Conservation (phyloP, 768 basidiomycete species). For the Lactifluus subvellereus region DNA sequence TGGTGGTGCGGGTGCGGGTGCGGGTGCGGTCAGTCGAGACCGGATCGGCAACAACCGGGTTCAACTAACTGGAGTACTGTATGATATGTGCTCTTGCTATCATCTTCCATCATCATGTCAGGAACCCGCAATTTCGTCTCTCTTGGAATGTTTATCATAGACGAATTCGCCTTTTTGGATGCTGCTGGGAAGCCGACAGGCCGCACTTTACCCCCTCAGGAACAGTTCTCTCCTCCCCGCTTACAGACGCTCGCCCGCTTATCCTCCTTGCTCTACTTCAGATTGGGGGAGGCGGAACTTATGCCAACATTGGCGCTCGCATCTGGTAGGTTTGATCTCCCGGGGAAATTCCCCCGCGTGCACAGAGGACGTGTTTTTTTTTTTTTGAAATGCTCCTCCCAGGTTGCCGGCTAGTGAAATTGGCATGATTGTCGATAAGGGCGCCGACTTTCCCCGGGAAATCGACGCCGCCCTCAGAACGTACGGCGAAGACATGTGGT, state of each 20-base stretch:
- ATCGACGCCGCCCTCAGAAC: constrained; percentile 50
- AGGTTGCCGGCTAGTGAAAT: constrained; percentile 62
- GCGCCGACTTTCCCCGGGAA: constrained; percentile 62
- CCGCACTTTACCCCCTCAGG: constrained; percentile 35
- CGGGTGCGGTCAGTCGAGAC: neutral
- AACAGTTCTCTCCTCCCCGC: constrained; percentile 39
- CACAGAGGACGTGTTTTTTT: neutral
- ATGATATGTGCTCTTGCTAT: no score
- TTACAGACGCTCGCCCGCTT: neutral
- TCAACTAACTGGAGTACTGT: no score
- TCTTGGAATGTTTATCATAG: constrained; percentile 90
- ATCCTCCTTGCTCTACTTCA: constrained; percentile 29
- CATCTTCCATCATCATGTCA: constrained; percentile 4
- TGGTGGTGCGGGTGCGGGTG: neutral
- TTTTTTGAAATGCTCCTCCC: neutral
- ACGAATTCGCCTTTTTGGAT: constrained; percentile 64
- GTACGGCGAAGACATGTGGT: constrained; percentile 75
- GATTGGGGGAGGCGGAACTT: constrained; percentile 89
- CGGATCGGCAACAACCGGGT: neutral
- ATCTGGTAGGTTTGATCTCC: constrained; percentile 50
- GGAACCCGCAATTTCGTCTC: constrained; percentile 42
- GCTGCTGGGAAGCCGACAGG: constrained; percentile 49
- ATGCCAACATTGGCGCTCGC: constrained; percentile 73
- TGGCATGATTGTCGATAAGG: constrained; percentile 83
- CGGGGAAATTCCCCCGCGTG: neutral